A percentile compares a stretch with the other conserved stretches of the same genome.
Conservation (phyloP, 164 flowering plant genomes). For the Nymphaea thermarum region DNA sequence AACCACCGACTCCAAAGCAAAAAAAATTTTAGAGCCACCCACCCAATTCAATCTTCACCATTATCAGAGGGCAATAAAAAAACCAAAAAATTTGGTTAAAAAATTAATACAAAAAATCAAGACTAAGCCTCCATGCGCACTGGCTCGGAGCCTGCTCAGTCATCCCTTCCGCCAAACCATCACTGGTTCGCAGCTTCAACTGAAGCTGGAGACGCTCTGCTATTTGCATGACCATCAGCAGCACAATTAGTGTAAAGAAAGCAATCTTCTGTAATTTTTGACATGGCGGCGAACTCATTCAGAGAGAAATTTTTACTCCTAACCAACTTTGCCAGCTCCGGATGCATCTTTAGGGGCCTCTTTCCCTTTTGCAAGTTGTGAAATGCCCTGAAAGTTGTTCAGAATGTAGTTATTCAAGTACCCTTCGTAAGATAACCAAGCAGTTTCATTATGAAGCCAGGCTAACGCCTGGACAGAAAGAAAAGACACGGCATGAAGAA, state of each 20-base stretch:
- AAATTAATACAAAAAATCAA: background rate
- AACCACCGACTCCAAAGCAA: background rate
- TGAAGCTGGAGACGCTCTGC: background rate
- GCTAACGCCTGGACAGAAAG: too few relatives aligned
- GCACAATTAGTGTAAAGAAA: background rate
- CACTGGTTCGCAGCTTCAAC: background rate
- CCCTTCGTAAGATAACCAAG: too few relatives aligned
- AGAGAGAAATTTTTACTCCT: slow-evolving; percentile 58
- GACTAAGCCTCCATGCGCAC: background rate
- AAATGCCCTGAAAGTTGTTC: slow-evolving; percentile 55
- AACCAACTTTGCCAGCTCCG: slow-evolving; percentile 69
- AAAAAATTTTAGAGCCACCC: too few relatives aligned
- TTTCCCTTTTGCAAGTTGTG: slow-evolving; percentile 58
- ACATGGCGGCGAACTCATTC: slow-evolving; percentile 70
- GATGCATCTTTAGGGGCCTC: slow-evolving; percentile 47
- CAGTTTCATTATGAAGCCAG: too few relatives aligned
- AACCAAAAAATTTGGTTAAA: background rate
- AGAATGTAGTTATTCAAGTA: too few relatives aligned
- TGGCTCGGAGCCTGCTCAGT: too few relatives aligned
- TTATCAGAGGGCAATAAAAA: background rate
- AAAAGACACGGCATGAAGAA: too few relatives aligned
- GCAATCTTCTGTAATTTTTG: slow-evolving; percentile 16
- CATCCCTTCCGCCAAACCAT: background rate
- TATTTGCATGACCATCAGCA: background rate
- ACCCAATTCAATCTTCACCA: too few relatives aligned